Evolutionary conservation across 768 basidiomycete species (phyloP).

Genomic region (Mycena belliarum): DNA sequence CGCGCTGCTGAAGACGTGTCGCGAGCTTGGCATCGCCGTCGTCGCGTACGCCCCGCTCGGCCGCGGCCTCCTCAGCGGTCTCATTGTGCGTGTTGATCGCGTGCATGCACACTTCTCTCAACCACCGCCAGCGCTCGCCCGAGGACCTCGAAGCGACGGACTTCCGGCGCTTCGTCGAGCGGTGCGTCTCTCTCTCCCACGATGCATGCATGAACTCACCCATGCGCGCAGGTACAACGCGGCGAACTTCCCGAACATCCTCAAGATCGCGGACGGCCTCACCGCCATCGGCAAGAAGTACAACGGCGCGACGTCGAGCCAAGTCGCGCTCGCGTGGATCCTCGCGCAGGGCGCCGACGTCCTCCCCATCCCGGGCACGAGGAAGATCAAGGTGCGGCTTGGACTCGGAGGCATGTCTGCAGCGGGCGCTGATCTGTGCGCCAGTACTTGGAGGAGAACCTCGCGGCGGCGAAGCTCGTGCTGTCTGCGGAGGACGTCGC

Average conservation of each 20-base stretch:
- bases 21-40: slow-evolving; percentile 36
- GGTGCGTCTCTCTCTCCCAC: not conserved
- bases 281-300: slow-evolving; percentile 34
- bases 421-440: not conserved
- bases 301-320: slow-evolving; percentile 13
- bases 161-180: not conserved
- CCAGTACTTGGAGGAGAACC: slow-evolving; percentile 38
- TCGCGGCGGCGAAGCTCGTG: slow-evolving; percentile 11
- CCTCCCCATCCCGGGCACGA: slow-evolving; percentile 20
- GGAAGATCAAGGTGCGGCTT: slow-evolving; percentile 17
- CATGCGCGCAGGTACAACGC: too few relatives aligned
- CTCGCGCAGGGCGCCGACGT: slow-evolving; percentile 17
- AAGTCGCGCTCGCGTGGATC: slow-evolving; percentile 19
- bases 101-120: not conserved
- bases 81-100: slow-evolving; percentile 26
- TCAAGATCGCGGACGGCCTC: slow-evolving; percentile 36
- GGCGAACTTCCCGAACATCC: slow-evolving; percentile 43
- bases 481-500: slow-evolving; percentile 4
- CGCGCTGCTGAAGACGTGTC: slow-evolving; percentile 28
- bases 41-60: slow-evolving; percentile 42
- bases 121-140: not conserved
- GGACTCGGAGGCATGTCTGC: not conserved
- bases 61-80: slow-evolving; percentile 38
- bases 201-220: too few relatives aligned
- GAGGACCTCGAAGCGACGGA: not conserved